Conservation (phyloP, 192 early-diverging fungal genomes). For the Gaertneriomyces sp. region DNA sequence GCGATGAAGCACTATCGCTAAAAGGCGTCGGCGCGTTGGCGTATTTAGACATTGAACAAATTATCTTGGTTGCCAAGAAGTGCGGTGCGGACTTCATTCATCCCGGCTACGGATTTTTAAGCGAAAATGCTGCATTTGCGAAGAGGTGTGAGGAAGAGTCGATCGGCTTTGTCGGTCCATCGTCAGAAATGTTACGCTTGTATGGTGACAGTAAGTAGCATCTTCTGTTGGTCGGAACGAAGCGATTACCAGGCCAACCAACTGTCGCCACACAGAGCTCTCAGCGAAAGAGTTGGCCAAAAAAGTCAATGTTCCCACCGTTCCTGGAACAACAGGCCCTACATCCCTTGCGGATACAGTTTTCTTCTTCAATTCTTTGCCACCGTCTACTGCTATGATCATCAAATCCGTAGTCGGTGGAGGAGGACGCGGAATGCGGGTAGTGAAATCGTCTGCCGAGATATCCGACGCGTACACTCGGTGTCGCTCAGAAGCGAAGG, state of each 20-base stretch:
- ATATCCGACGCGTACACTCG: constrained; percentile 70
- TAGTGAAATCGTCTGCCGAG: constrained; percentile 59
- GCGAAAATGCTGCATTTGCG: constrained; percentile 89
- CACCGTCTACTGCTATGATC: constrained; percentile 69
- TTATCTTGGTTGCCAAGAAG: constrained; percentile 67
- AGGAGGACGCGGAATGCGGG: constrained; percentile 84
- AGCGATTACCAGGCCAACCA: constrained; percentile 2
- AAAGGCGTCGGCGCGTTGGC: not conserved
- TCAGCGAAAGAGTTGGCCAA: constrained; percentile 46
- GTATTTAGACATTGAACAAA: constrained; percentile 30
- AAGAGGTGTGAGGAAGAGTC: constrained; percentile 76
- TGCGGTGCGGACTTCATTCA: constrained; percentile 87
- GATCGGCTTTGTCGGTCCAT: constrained; percentile 80
- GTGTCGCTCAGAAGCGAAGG: constrained; percentile 79
- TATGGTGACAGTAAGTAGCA: constrained; percentile 86
- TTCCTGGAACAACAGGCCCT: constrained; percentile 79
- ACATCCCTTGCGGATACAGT: constrained; percentile 55
- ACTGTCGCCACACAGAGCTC: not conserved
- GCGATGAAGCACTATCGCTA: constrained; percentile 12
- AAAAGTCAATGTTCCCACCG: constrained; percentile 69
- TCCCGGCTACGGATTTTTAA: constrained; percentile 95
- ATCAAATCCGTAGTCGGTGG: constrained; percentile 91
- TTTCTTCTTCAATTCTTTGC: constrained; percentile 63
- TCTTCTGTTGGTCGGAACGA: not conserved
- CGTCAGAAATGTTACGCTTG: constrained; percentile 73